Evolutionary conservation across 257 asterid genomes (phyloP), one percentile per base, ranked within the genome.

Genomic region (Solanum bukasovii): DNA sequence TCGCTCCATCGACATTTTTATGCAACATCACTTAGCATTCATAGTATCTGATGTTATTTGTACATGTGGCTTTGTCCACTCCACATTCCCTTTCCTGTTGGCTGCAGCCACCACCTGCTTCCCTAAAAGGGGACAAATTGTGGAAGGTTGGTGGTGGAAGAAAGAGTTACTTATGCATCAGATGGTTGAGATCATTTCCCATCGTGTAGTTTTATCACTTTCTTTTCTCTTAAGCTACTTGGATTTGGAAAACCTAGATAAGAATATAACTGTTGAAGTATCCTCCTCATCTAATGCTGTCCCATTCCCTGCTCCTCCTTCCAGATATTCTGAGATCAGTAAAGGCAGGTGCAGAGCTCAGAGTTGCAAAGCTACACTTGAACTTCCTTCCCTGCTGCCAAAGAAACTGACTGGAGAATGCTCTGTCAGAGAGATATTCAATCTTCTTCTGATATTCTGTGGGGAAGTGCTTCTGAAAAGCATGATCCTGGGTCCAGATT

Each of bases 291-390:
- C 85, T 46, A 5, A 16, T 29, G 12, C 12, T 81, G 52, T 9
- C 68, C n/a, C 84, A 14, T 20, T 44, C 27, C 56, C 18, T 18
- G 59, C 52, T 88, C 49, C 72, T 72, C 71, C 44, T 79, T 23
- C 31, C 77, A 92, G 90, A 88, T 87, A 84, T 89, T 88, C 90
- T 77, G 94, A 88, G 84, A 89, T 86, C 65, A 90, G 85, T 88
- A 91, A 88, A 88, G 93, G 92, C 91, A 92, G 94, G 92, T 52
- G 89, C 91, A 89, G 88, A 90, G 88, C 84, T 88, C 89, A 84
- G 90, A 87, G 90, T 63, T 78, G 83, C 89, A 86, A 78, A 84
- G 73, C 89, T 61, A 88, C 93, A 72, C 86, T 90, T 33, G 93
- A 89, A 84, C 81, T 89, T 87, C 71, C 89, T 86, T 87, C 91